Percentiles rank a stretch among this genome's conserved stretches.
phyloP scores from a whole-genome alignment of 1,284 basidiomycete species.

The Mycena sp. region DNA sequence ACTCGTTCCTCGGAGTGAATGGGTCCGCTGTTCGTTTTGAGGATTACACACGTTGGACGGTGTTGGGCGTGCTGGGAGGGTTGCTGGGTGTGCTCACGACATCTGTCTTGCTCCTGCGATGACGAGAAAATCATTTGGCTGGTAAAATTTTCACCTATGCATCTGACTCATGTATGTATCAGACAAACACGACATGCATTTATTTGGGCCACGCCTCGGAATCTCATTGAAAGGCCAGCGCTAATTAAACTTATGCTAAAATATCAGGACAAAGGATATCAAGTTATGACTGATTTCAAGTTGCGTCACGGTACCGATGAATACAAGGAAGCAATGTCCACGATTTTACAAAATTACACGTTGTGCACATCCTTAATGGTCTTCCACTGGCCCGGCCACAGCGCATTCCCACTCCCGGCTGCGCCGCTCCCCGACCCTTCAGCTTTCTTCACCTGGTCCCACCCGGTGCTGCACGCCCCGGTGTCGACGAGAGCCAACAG shows the following conservation, averaged over 20 bases:
- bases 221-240: too few relatives aligned
- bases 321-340: too few relatives aligned
- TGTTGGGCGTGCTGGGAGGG: slow-evolving; percentile 68
- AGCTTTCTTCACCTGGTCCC: neutral
- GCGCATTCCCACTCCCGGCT: slow-evolving; percentile 20
- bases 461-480: slow-evolving; percentile 22
- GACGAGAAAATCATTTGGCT: slow-evolving; percentile 35
- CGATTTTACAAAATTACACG: too few relatives aligned
- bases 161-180: too few relatives aligned
- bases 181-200: too few relatives aligned
- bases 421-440: slow-evolving; percentile 15
- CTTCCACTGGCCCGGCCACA: slow-evolving; percentile 22
- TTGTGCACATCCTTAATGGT: slow-evolving; percentile 12
- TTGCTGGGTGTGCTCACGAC: slow-evolving; percentile 68
- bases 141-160: too few relatives aligned
- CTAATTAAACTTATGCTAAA: too few relatives aligned
- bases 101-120: slow-evolving; percentile 56
- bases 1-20: slow-evolving; percentile 62
- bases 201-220: too few relatives aligned
- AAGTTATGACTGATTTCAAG: too few relatives aligned
- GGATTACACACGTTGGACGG: slow-evolving; percentile 69
- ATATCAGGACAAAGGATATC: too few relatives aligned
- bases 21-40: slow-evolving; percentile 55
- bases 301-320: too few relatives aligned
- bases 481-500: neutral